phyloP scores from a whole-genome alignment of 2,329 filamentous ascomycete species.

The Leptographium galeiforme region DNA sequence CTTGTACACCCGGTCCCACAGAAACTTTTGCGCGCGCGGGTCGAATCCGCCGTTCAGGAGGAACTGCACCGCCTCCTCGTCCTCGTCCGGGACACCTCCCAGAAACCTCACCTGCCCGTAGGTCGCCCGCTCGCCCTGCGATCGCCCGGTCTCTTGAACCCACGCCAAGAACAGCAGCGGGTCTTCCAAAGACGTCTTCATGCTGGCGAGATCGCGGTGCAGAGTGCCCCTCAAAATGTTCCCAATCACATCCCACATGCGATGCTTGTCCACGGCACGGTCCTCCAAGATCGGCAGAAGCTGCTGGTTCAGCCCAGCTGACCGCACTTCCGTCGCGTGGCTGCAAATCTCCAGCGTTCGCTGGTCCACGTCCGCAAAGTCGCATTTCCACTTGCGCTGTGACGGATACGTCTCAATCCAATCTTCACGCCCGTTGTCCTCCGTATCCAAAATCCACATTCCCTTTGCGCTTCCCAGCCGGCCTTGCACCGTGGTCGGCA shows the following conservation, averaged over 20 bases:
- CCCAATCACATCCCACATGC: constrained; percentile 35
- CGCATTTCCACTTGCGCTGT: constrained; percentile 53
- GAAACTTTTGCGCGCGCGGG: constrained; percentile 29
- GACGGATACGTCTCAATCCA: constrained; percentile 57
- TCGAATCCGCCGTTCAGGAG: constrained; percentile 50
- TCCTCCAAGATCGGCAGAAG: constrained; percentile 56
- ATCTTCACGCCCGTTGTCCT: constrained; percentile 28
- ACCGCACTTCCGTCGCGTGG: constrained; percentile 28
- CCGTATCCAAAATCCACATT: constrained; percentile 52
- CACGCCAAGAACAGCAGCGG: constrained; percentile 39
- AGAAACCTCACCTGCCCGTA: constrained; percentile 27
- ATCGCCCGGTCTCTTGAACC: constrained; percentile 28
- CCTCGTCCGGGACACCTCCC: constrained; percentile 34
- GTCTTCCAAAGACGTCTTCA: constrained; percentile 36
- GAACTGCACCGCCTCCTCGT: constrained; percentile 37
- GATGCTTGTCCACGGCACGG: constrained; percentile 30
- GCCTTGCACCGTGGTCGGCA: constrained; percentile 54
- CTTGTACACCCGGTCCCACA: constrained; percentile 32
- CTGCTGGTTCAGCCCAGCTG: constrained; percentile 50
- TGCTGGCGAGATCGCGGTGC: constrained; percentile 33
- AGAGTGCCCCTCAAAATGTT: constrained; percentile 36
- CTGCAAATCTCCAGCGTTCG: constrained; percentile 53
- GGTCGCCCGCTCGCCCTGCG: constrained; percentile 23
- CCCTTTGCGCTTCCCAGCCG: constrained; percentile 64
- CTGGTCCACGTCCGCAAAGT: constrained; percentile 32